Conservation (phyloP, 108 stramenopile species). For the Cyclostephanos tholiformis region DNA sequence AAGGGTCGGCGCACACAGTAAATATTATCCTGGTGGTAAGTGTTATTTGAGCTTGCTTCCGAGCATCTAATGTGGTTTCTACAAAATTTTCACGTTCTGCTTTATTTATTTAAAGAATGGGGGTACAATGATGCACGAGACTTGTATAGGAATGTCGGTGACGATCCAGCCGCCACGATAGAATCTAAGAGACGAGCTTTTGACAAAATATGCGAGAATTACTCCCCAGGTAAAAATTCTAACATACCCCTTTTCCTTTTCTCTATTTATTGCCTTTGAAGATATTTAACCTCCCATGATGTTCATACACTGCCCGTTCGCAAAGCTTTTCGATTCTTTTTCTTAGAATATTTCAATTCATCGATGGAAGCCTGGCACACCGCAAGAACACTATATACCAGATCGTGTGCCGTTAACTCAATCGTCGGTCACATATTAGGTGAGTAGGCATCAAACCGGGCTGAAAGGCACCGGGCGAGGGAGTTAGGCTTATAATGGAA, state of each 20-base stretch:
- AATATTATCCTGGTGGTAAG: conserved; percentile 81
- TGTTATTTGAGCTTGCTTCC: background rate
- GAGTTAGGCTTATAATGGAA: too few species aligned
- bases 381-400: conserved; percentile 86
- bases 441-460: too few species aligned
- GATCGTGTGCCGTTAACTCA: conserved; percentile 91
- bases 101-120: conserved; percentile 50
- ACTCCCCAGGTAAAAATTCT: conserved; percentile 67
- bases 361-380: conserved; percentile 84
- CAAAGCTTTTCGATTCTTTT: conserved; percentile 92
- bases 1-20: conserved; percentile 59
- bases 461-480: too few species aligned
- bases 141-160: conserved; percentile 51
- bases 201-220: conserved; percentile 67
- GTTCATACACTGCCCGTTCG: background rate
- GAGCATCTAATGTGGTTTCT: background rate
- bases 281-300: background rate
- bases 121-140: conserved; percentile 22
- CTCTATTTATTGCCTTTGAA: background rate
- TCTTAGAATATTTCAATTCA: conserved; percentile 90
- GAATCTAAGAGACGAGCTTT: conserved; percentile 58
- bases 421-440: conserved; percentile 98
- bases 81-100: background rate
- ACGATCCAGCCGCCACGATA: conserved; percentile 51
- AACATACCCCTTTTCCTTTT: background rate